These are phyloP conservation scores for Paramecium octaurelia DNA, from an alignment of 73 alveolate species.

Conservation along the genomic window DNA sequence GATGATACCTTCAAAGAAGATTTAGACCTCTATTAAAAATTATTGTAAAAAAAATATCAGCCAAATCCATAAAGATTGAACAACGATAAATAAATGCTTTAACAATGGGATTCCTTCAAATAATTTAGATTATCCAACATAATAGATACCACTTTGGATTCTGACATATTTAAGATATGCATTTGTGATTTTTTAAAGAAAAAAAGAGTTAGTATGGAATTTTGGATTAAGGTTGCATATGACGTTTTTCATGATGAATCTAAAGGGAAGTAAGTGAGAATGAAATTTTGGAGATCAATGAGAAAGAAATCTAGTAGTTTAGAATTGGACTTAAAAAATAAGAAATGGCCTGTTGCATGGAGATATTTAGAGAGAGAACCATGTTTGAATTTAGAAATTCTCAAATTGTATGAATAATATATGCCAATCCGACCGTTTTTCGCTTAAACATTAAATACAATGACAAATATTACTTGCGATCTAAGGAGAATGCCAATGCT, in stretches of 20 bases:
- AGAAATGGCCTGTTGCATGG: constrained; percentile 29
- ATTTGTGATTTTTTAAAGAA: constrained; percentile 19
- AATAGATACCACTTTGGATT: background rate
- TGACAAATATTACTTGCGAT: background rate
- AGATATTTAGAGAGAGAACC: constrained; percentile 21
- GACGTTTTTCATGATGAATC: constrained; percentile 26
- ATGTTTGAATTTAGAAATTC: background rate
- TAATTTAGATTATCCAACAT: background rate
- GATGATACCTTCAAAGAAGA: constrained; percentile 14
- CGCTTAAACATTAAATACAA: background rate
- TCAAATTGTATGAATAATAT: constrained; percentile 4
- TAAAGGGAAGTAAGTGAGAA: background rate
- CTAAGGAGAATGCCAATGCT: constrained; percentile 37
- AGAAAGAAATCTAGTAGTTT: background rate
- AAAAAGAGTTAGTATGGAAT: background rate
- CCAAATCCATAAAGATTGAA: background rate
- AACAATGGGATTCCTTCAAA: background rate
- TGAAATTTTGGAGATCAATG: constrained; percentile 34
- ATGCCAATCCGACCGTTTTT: background rate
- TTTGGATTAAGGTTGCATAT: background rate
- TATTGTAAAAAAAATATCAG: background rate
- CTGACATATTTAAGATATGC: background rate
- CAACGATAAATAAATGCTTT: background rate
- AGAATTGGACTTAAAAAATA: background rate
- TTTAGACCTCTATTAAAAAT: background rate